Conservation (phyloP, 257 asterid genomes). For the Leptodermis oblonga region DNA sequence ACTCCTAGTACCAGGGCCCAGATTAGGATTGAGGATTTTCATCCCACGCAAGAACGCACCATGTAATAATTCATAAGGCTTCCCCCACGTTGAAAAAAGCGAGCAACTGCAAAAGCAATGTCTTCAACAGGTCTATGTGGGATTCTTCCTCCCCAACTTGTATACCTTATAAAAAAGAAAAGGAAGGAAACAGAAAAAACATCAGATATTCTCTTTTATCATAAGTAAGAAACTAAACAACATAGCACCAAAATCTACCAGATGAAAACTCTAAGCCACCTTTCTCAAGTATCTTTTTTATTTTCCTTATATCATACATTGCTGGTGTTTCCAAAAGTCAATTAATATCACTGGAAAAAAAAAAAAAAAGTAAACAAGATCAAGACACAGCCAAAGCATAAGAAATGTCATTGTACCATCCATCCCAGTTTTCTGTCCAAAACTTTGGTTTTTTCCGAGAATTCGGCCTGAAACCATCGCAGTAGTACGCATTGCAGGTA, state of each 20-base stretch:
- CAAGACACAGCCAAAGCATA: not conserved
- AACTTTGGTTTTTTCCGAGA: constrained; percentile 65
- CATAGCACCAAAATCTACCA: not conserved
- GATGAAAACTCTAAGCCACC: not conserved
- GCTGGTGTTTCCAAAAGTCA: not conserved
- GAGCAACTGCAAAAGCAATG: constrained; percentile 95
- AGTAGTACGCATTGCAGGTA: constrained; percentile 89
- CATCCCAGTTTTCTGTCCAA: constrained; percentile 98
- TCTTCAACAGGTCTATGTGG: constrained; percentile 90
- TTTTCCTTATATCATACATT: not conserved
- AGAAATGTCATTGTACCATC: constrained; percentile 56
- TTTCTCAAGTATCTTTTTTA: not conserved
- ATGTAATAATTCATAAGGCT: constrained; percentile 90
- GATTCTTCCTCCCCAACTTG: constrained; percentile 82
- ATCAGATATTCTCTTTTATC: not conserved
- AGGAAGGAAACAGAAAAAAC: not conserved
- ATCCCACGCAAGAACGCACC: constrained; percentile 40
- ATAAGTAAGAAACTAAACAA: not conserved
- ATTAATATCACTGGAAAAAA: not conserved
- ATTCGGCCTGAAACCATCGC: constrained; percentile 84
- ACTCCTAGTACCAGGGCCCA: not conserved
- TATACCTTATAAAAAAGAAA: constrained; percentile 51
- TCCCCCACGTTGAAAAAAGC: constrained; percentile 95
- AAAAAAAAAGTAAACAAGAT: not conserved
- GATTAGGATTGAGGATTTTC: not conserved